These are phyloP conservation scores for Physaria fendleri DNA, from an alignment of 345 rosid species.

Conservation along the genomic window DNA sequence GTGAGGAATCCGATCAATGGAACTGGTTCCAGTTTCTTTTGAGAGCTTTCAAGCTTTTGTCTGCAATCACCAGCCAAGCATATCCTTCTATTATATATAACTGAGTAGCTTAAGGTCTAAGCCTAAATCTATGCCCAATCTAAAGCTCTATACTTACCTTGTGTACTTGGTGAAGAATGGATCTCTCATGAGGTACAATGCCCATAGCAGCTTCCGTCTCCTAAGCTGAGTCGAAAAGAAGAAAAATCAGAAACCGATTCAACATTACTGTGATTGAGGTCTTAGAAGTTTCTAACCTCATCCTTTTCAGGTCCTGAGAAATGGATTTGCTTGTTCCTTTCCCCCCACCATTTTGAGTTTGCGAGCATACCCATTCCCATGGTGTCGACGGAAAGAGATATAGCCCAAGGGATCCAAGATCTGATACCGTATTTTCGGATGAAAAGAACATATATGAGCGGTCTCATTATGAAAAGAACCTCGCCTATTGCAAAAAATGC, in stretches of 20 bases:
- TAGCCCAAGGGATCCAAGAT: constrained; percentile 93
- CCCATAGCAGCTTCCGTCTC: constrained; percentile 87
- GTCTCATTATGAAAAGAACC: constrained; percentile 68
- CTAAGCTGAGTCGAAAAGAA: constrained; percentile 45
- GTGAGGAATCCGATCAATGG: constrained; percentile 65
- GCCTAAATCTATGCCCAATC: neutral
- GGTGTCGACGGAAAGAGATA: constrained; percentile 66
- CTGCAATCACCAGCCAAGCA: constrained; percentile 35
- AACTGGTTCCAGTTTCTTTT: constrained; percentile 55
- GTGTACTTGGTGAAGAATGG: constrained; percentile 88
- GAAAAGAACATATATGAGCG: constrained; percentile 84
- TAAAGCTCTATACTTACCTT: constrained; percentile 45
- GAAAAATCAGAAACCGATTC: neutral
- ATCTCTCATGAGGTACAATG: constrained; percentile 90
- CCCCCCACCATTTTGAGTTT: constrained; percentile 28
- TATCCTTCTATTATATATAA: neutral
- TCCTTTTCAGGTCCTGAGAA: constrained; percentile 55
- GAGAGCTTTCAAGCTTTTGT: constrained; percentile 64
- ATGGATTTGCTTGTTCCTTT: constrained; percentile 32
- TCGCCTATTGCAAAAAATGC: constrained; percentile 62
- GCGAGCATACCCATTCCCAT: constrained; percentile 50
- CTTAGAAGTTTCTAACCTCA: constrained; percentile 49
- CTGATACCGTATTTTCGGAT: constrained; percentile 67
- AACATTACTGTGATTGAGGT: neutral
- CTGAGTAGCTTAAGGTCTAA: neutral